Evolutionary conservation across 2,329 filamentous ascomycete genomes (phyloP).

Genomic region (Chalaropsis ovoidea): DNA sequence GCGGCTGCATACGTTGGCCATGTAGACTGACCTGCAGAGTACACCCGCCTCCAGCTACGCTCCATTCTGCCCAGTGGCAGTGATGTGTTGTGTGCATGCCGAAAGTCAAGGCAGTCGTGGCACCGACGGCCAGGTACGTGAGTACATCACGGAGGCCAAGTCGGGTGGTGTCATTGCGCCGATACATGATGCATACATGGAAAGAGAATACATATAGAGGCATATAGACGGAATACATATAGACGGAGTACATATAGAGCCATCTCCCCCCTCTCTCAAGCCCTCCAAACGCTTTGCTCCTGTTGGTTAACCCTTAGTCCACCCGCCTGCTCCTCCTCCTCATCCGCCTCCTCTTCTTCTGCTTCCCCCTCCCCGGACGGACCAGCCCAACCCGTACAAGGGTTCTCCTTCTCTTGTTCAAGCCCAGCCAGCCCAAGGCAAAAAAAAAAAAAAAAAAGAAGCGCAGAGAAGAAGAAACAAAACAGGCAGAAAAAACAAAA

Average conservation of each 20-base stretch:
- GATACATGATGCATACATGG: not conserved
- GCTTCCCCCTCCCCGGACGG: not conserved
- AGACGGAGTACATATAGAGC: too few species aligned
- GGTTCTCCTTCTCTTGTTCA: not conserved
- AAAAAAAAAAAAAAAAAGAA: too few species aligned
- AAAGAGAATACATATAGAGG: not conserved
- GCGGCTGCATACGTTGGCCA: not conserved
- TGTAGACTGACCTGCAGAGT: not conserved
- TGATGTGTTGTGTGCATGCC: not conserved
- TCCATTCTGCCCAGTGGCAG: not conserved
- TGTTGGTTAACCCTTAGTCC: not conserved
- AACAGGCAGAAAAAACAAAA: constrained; percentile 11
- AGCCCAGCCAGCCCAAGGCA: not conserved
- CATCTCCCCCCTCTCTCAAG: not conserved
- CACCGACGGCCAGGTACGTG: not conserved
- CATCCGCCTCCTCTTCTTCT: not conserved
- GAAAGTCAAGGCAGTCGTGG: not conserved
- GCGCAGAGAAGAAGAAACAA: not conserved
- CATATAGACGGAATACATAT: not conserved
- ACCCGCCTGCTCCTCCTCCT: too few species aligned
- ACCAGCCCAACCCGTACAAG: not conserved
- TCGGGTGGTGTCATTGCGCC: not conserved
- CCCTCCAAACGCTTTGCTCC: not conserved
- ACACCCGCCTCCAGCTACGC: not conserved
- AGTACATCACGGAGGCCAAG: not conserved